phyloP scores from a whole-genome alignment of 495 filamentous ascomycete genomes.

The Cairneyella variabilis region DNA sequence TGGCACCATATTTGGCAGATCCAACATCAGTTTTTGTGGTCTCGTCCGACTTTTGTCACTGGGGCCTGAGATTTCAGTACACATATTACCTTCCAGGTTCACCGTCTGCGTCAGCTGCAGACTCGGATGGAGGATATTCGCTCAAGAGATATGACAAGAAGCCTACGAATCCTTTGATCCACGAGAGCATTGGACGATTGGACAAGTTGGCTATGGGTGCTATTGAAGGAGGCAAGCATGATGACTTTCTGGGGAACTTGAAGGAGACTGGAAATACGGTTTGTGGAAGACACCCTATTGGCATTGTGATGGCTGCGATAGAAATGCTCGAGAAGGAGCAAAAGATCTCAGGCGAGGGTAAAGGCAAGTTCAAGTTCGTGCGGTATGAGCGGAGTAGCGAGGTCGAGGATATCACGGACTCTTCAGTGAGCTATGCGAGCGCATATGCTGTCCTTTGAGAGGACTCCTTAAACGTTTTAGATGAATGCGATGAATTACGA shows the following conservation, averaged over 20 bases:
- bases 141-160: conserved; percentile 38
- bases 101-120: conserved; percentile 4
- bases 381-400: conserved; percentile 88
- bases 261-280: conserved; percentile 82
- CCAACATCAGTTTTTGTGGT: conserved; percentile 78
- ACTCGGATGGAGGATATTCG: conserved; percentile 28
- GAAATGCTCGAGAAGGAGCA: conserved; percentile 49
- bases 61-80: conserved; percentile 85
- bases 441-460: conserved; percentile 59
- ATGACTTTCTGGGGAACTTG: conserved; percentile 63
- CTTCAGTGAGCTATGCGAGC: conserved; percentile 92
- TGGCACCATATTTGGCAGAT: conserved; percentile 79
- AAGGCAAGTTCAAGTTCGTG: conserved; percentile 69
- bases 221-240: conserved; percentile 68
- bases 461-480: no score
- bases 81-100: conserved; percentile 63
- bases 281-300: conserved; percentile 93
- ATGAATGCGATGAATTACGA: no score
- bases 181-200: conserved; percentile 80
- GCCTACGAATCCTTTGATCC: conserved; percentile 56
- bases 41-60: conserved; percentile 95
- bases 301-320: conserved; percentile 85
- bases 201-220: conserved; percentile 82
- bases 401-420: conserved; percentile 65
- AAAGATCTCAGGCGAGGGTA: conserved; percentile 20